These are phyloP conservation scores for Podaxis mareebaensis DNA, from an alignment of 768 basidiomycete genomes.

Conservation along the genomic window DNA sequence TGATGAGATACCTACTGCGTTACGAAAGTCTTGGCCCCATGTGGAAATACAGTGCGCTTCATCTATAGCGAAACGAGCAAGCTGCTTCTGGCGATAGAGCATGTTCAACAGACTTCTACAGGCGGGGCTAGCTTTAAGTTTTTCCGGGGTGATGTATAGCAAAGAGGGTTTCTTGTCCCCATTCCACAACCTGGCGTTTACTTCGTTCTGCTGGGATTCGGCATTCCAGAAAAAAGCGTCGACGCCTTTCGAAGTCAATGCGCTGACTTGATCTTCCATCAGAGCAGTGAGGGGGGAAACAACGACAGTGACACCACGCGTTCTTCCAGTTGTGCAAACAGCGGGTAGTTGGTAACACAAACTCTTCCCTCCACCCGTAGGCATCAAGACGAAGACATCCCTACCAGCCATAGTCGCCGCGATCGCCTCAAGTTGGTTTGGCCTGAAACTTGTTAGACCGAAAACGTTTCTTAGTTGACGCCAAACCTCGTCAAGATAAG, in stretches of 20 bases:
- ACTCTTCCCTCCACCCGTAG: constrained; percentile 93
- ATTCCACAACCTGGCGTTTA: constrained; percentile 43
- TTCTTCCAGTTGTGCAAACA: constrained; percentile 69
- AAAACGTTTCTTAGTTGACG: constrained; percentile 60
- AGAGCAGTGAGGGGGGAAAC: constrained; percentile 86
- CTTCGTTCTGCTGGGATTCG: constrained; percentile 42
- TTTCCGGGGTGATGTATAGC: constrained; percentile 92
- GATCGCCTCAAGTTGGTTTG: constrained; percentile 87
- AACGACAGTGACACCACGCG: constrained; percentile 84
- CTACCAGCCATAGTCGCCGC: constrained; percentile 73
- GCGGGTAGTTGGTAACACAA: constrained; percentile 91
- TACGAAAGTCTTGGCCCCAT: constrained; percentile 94
- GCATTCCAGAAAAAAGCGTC: constrained; percentile 72
- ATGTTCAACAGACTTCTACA: constrained; percentile 55
- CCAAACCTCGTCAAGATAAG: constrained; percentile 52
- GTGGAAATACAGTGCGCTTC: constrained; percentile 94
- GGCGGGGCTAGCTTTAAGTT: constrained; percentile 62
- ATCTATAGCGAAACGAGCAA: constrained; percentile 93
- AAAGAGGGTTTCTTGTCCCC: constrained; percentile 56
- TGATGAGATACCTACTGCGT: constrained; percentile 52
- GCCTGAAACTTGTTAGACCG: constrained; percentile 65
- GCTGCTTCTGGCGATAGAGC: constrained; percentile 54
- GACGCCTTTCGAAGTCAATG: constrained; percentile 62
- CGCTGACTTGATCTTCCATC: constrained; percentile 86
- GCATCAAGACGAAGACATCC: constrained; percentile 95